Evolutionary conservation across 179 eudicot species (phyloP).

Genomic region (Kewa caespitosa): DNA sequence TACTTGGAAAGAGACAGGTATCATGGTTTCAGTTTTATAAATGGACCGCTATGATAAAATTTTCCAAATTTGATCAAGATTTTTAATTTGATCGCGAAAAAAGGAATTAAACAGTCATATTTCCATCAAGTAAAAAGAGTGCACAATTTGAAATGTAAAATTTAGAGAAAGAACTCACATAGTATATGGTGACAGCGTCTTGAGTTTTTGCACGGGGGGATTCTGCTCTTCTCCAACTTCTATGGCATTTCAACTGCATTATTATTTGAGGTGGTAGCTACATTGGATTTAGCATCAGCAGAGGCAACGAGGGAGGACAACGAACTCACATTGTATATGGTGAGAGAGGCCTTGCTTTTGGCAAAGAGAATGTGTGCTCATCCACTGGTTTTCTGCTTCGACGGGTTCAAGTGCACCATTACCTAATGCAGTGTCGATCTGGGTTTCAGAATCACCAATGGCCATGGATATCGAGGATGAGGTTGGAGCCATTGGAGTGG

Average conservation of each 20-base stretch:
- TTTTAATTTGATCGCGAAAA: no score
- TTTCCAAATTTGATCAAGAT: no score
- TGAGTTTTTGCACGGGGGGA: constrained; percentile 31
- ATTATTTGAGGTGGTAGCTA: constrained; percentile 16
- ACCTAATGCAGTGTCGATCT: constrained; percentile 21
- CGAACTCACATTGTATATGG: constrained; percentile 45
- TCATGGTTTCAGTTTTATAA: no score
- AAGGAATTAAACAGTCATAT: background rate
- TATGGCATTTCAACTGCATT: constrained; percentile 10
- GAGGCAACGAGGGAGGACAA: background rate
- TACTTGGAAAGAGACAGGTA: no score
- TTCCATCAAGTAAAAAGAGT: background rate
- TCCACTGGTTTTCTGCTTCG: background rate
- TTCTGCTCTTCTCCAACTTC: constrained; percentile 16
- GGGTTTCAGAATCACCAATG: constrained; percentile 19
- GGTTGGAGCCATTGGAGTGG: constrained; percentile 53
- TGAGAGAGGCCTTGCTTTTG: constrained; percentile 41
- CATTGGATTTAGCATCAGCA: constrained; percentile 20
- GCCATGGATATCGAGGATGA: constrained; percentile 18
- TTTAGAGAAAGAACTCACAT: constrained; percentile 37
- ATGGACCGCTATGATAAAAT: no score
- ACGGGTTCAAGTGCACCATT: constrained; percentile 23
- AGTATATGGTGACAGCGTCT: constrained; percentile 63
- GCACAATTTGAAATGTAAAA: background rate
- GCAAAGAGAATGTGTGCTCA: background rate